phyloP scores from a whole-genome alignment of 805 yeast genomes.

The Scheffersomyces stipitis region DNA sequence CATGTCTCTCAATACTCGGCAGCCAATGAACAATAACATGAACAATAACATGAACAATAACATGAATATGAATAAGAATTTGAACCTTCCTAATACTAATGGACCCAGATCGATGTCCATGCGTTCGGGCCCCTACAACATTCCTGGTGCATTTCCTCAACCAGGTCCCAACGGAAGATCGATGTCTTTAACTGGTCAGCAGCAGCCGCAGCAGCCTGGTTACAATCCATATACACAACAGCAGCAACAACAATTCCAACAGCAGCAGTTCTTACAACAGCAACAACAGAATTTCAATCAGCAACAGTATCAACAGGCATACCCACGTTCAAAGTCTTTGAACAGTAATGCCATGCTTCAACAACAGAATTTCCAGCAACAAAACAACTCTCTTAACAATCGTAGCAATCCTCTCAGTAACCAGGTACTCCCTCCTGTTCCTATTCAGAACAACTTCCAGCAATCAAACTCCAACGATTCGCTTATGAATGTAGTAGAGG shows the following conservation, averaged over 20 bases:
- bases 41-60: not conserved
- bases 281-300: slow-evolving; percentile 11
- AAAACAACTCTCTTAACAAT: slow-evolving; percentile 1
- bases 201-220: slow-evolving; percentile 1
- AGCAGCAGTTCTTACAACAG: slow-evolving; percentile 3
- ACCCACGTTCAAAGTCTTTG: slow-evolving; percentile 31
- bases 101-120: slow-evolving; percentile 9
- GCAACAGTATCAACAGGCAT: slow-evolving; percentile 14
- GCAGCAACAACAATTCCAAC: slow-evolving; percentile 11
- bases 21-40: slow-evolving; percentile 1
- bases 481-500: slow-evolving; percentile 33
- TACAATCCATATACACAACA: slow-evolving; percentile 1
- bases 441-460: not conserved
- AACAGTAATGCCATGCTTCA: not conserved
- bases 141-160: slow-evolving; percentile 2
- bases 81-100: slow-evolving; percentile 9
- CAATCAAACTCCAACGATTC: slow-evolving; percentile 26
- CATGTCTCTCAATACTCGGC: slow-evolving; percentile 20
- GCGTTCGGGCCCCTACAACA: slow-evolving; percentile 7
- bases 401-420: not conserved
- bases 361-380: not conserved
- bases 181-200: slow-evolving; percentile 11
- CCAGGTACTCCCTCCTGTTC: slow-evolving; percentile 3
- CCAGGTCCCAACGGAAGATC: slow-evolving; percentile 11
- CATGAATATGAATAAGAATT: slow-evolving; percentile 9